A percentile compares a stretch with the other conserved stretches of the same genome.
Conservation (phyloP, 1,139 yeast genomes). For the Lodderomyces jiufengensis region DNA sequence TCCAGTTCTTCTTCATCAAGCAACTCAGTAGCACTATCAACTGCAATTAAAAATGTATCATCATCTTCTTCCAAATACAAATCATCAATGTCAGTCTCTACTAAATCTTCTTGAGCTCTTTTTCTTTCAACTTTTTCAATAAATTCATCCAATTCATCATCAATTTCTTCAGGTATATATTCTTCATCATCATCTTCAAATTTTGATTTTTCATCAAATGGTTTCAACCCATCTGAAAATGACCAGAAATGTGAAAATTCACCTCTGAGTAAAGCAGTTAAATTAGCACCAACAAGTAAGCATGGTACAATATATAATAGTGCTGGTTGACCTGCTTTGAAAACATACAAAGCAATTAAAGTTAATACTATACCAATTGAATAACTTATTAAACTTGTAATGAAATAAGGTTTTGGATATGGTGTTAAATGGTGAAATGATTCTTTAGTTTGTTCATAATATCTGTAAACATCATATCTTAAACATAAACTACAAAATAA, state of each 20-base stretch:
- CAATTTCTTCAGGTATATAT: constrained; percentile 9
- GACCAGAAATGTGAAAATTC: constrained; percentile 41
- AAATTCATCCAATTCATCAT: constrained; percentile 8
- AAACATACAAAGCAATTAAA: constrained; percentile 33
- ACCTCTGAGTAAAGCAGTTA: constrained; percentile 19
- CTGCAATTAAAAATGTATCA: constrained; percentile 12
- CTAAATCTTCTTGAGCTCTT: constrained; percentile 4
- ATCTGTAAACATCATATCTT: constrained; percentile 44
- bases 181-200: constrained; percentile 19
- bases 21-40: not conserved
- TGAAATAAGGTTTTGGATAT: constrained; percentile 46
- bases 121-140: constrained; percentile 8
- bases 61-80: constrained; percentile 15
- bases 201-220: constrained; percentile 12
- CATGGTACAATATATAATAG: constrained; percentile 58
- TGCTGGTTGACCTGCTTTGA: constrained; percentile 61
- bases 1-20: constrained; percentile 1
- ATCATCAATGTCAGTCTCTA: constrained; percentile 16
- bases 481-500: constrained; percentile 45
- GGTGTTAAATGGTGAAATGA: constrained; percentile 38
- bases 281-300: constrained; percentile 8
- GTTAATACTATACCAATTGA: constrained; percentile 43
- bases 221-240: constrained; percentile 15
- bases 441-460: constrained; percentile 21
- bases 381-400: constrained; percentile 41